Conservation (phyloP, 768 basidiomycete species). For the Boletus sp. region DNA sequence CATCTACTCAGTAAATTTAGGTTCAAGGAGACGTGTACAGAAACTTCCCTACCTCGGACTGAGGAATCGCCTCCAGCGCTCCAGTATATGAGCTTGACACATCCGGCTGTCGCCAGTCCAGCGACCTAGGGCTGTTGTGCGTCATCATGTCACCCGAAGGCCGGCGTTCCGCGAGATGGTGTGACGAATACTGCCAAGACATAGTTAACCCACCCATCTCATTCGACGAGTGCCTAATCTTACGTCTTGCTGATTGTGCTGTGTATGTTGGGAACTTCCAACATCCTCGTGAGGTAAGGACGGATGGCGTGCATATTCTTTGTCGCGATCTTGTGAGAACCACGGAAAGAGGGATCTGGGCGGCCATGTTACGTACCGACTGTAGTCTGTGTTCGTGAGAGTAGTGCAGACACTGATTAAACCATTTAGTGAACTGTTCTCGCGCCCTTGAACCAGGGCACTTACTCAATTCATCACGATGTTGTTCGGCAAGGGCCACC, state of each 20-base stretch:
- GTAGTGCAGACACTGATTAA: conserved; percentile 32
- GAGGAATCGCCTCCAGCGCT: conserved; percentile 31
- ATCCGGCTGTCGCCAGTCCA: conserved; percentile 35
- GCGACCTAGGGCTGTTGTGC: conserved; percentile 33
- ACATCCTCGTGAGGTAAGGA: conserved; percentile 32
- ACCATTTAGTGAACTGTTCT: conserved; percentile 20
- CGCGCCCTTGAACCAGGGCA: conserved; percentile 7
- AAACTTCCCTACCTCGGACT: conserved; percentile 33
- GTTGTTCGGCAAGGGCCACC: conserved; percentile 62
- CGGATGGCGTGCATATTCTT: conserved; percentile 35
- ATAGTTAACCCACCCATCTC: conserved; percentile 20
- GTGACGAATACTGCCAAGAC: conserved; percentile 30
- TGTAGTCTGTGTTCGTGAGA: conserved; percentile 36
- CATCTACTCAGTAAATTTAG: conserved; percentile 35
- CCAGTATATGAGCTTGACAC: conserved; percentile 31
- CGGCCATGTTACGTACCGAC: conserved; percentile 29
- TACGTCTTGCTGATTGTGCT: conserved; percentile 35
- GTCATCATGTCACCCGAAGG: conserved; percentile 33
- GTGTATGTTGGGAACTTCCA: conserved; percentile 30
- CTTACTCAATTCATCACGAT: conserved; percentile 60
- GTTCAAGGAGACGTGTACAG: conserved; percentile 12
- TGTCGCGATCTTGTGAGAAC: conserved; percentile 23
- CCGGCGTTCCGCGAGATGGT: conserved; percentile 34
- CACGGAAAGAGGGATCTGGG: conserved; percentile 4
- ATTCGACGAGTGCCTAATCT: conserved; percentile 21